Percentiles rank a stretch among this genome's conserved stretches.
Evolutionary conservation across 352 stramenopile species (phyloP).

Genomic region (Globisporangium rhizosaccharum): DNA sequence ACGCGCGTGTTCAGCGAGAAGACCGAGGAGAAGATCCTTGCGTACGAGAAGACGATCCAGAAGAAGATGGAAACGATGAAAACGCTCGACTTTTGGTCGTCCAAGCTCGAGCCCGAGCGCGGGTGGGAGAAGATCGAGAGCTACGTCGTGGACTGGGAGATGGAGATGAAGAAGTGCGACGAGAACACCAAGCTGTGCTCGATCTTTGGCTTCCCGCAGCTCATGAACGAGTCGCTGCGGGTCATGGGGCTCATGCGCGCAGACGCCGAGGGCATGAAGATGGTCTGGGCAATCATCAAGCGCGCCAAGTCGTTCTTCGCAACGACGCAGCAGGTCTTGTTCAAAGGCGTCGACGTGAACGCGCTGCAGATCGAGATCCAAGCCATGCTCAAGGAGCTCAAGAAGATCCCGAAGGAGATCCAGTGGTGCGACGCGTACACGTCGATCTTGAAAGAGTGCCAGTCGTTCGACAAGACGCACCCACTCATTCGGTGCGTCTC

Average conservation of each 20-base stretch:
- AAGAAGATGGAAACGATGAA: conserved; percentile 80
- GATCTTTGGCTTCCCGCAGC: conserved; percentile 93
- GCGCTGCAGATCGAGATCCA: conserved; percentile 94
- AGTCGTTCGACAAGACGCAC: conserved; percentile 84
- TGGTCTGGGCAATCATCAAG: conserved; percentile 77
- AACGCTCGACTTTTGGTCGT: conserved; percentile 81
- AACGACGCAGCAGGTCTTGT: conserved; percentile 78
- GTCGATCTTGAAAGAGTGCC: conserved; percentile 70
- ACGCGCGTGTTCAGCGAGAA: conserved; percentile 88
- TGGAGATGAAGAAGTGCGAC: conserved; percentile 89
- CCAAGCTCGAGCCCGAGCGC: conserved; percentile 71
- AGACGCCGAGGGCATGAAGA: conserved; percentile 74
- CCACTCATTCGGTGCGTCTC: conserved; percentile 72
- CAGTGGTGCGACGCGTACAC: conserved; percentile 91
- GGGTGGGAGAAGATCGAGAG: conserved; percentile 80
- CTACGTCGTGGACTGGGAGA: conserved; percentile 78
- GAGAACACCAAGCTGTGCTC: conserved; percentile 89
- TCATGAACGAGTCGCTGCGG: conserved; percentile 87
- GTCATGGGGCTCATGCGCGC: conserved; percentile 88
- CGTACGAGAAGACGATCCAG: conserved; percentile 89
- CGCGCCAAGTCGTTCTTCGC: conserved; percentile 68
- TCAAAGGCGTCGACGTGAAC: conserved; percentile 90
- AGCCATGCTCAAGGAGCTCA: conserved; percentile 91
- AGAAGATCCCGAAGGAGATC: conserved; percentile 91
- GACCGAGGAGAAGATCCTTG: conserved; percentile 91